Base-by-base conservation (phyloP, 202 grass and related monocot genomes). In the Bolboschoenoplectus hybrid region DNA sequence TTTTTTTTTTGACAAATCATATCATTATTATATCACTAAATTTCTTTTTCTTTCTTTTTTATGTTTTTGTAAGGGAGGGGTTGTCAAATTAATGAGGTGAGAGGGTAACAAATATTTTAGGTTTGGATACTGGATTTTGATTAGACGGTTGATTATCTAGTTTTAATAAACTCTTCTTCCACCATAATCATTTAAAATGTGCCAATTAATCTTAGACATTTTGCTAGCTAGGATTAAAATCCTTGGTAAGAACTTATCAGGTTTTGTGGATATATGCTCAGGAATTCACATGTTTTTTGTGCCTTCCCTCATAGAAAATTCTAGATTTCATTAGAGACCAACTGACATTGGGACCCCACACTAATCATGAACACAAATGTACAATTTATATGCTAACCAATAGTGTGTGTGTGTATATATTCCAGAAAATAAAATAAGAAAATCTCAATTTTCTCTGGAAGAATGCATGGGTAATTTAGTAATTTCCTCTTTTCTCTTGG, bases 401-500 rank as follows among this genome's bases (percentile, higher is more conserved):
- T 26, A 26, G 26, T 26, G 26, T 26, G 26, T 26, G 26, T 26
- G 26, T 26, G 26, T 19, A 61, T 7, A n/a, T 61, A 17, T n/a
- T 61, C n/a, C 16, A 61, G n/a, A 61, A 61, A 61, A 61, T 50
- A 71, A 41, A 72, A 72, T 46, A 41, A 72, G 47, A 46, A 8
- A 46, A 72, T 72, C 41, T 40, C 6, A 72, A 3, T 72, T 72
- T 6, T 19, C 40, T 72, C 41, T n/a, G 45, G 16, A 45, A 9
- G 5, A 8, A 50, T 26, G 56, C 56, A 67, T 36, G 51, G 3
- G 26, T 78, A 61, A 16, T 32, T 46, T n/a, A 40, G 26, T 65
- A 34, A 64, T 65, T 43, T 81, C 36, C n/a, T 45, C 14, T 39
- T 63, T 63, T 81, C 60, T 81, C 20, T 49, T 26, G 58, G 35